Evolutionary conservation across 192 early-diverging fungal genomes (phyloP), one percentile per base, ranked within the genome.

Genomic region (Funneliformis geosporum): DNA sequence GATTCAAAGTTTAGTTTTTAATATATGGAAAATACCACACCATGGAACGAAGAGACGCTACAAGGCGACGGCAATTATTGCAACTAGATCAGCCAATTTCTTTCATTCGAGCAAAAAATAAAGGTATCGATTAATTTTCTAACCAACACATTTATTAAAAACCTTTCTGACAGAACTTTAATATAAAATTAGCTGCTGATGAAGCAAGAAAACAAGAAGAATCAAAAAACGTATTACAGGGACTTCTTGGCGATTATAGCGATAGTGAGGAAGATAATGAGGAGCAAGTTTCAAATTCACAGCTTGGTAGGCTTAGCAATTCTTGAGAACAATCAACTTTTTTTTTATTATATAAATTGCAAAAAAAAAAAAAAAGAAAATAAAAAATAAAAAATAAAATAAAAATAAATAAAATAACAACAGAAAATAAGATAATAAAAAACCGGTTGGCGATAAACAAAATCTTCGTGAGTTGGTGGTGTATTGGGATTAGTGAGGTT

Each of bases 171-270:
- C 27, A 28, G n/a, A 47, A 14, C 3, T 16, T 8, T 7, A 28
- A 28, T 40, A n/a, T 42, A 23, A 25, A 25, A 18, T 25, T 46
- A 72, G 70, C 70, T 72, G 43, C 44, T 7, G 70, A 72, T 50
- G 70, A 72, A 72, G 70, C 70, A 28, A 72, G 44, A 47, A 72
- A 72, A 50, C 42, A 39, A 12, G 43, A 72, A 72, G 70, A 72
- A 72, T 44, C 70, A 23, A 72, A 72, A 46, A 72, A 72, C 27
- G 44, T 50, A 25, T 46, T 72, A 28, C 70, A 72, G 14, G 70
- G 25, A 14, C 44, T 72, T 5, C 70, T 72, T 25, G 70, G 70
- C 14, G 70, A 44, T 4, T 72, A 72, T 72, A 72, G 70, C 12
- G 70, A 72, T 14, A 72, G 70, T 33, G 70, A 72, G 12, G 70